These are phyloP conservation scores for Hortaea sp. DNA, from an alignment of 2,329 filamentous ascomycete genomes.

Conservation along the genomic window DNA sequence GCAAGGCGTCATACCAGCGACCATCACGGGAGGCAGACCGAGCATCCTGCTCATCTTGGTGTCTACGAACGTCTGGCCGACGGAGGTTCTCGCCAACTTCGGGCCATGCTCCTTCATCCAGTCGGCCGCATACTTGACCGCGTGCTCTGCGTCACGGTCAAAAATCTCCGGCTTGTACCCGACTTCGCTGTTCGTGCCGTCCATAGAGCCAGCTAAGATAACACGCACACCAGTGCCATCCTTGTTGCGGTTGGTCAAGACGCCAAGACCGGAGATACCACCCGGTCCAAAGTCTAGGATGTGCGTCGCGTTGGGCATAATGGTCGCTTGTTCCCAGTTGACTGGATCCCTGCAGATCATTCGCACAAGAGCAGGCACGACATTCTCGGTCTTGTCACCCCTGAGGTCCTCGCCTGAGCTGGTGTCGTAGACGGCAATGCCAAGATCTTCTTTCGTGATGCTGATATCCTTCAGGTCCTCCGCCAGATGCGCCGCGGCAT, in stretches of 20 bases:
- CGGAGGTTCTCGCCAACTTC: constrained; percentile 79
- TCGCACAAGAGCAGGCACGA: constrained; percentile 76
- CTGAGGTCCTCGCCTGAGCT: constrained; percentile 80
- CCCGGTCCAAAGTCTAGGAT: constrained; percentile 95
- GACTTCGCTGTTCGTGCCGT: constrained; percentile 79
- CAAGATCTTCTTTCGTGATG: constrained; percentile 63
- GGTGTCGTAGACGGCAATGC: constrained; percentile 82
- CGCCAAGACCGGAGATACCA: constrained; percentile 90
- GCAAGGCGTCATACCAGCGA: constrained; percentile 86
- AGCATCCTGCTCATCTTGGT: constrained; percentile 90
- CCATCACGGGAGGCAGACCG: constrained; percentile 76
- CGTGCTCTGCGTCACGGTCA: constrained; percentile 88
- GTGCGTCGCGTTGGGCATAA: constrained; percentile 84
- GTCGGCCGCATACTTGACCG: constrained; percentile 87
- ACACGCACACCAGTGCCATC: constrained; percentile 96
- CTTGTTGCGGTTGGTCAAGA: constrained; percentile 97
- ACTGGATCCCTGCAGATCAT: constrained; percentile 93
- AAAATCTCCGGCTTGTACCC: constrained; percentile 98
- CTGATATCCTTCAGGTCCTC: constrained; percentile 76
- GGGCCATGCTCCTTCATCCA: constrained; percentile 98
- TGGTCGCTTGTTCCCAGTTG: constrained; percentile 90
- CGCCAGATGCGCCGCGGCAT: constrained; percentile 72
- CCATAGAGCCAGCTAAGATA: constrained; percentile 86
- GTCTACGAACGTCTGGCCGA: constrained; percentile 83
- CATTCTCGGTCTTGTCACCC: constrained; percentile 57